Percentiles rank a stretch among this genome's conserved stretches.
Conservation (phyloP, 2,329 filamentous ascomycete genomes). For the Rhynchosporium secalis region DNA sequence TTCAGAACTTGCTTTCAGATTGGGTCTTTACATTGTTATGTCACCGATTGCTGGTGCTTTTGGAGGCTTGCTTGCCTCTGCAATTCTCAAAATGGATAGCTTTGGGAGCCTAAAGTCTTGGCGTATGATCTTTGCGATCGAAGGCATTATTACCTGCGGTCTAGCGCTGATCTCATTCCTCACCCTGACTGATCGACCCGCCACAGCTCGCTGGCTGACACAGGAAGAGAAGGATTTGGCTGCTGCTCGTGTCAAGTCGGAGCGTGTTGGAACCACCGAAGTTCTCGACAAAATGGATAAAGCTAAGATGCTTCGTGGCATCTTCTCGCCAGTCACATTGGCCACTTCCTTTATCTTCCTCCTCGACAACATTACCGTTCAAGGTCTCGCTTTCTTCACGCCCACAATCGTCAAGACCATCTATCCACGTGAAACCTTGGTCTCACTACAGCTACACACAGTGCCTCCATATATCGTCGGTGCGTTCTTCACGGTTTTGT, state of each 20-base stretch:
- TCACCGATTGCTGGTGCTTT: slow-evolving; percentile 70
- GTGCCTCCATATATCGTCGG: slow-evolving; percentile 71
- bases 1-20: slow-evolving; percentile 65
- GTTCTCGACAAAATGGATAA: slow-evolving; percentile 64
- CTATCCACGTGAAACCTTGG: slow-evolving; percentile 56
- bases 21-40: slow-evolving; percentile 70
- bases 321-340: slow-evolving; percentile 63
- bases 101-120: slow-evolving; percentile 55
- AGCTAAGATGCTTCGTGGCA: slow-evolving; percentile 60
- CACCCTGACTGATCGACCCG: slow-evolving; percentile 68
- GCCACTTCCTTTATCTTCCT: slow-evolving; percentile 51
- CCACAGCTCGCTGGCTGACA: slow-evolving; percentile 65
- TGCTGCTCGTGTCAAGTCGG: slow-evolving; percentile 66
- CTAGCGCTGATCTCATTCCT: slow-evolving; percentile 61
- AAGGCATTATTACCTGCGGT: slow-evolving; percentile 62
- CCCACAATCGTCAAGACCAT: slow-evolving; percentile 71
- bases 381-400: slow-evolving; percentile 68
- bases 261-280: slow-evolving; percentile 61
- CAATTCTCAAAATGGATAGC: slow-evolving; percentile 59
- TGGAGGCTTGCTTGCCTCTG: slow-evolving; percentile 65
- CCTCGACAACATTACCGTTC: slow-evolving; percentile 60
- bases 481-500: slow-evolving; percentile 62
- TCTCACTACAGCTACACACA: slow-evolving; percentile 68
- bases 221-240: slow-evolving; percentile 67
- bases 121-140: slow-evolving; percentile 73